phyloP scores from a whole-genome alignment of 2,329 filamentous ascomycete species.

The Fusarium veterinarium region DNA sequence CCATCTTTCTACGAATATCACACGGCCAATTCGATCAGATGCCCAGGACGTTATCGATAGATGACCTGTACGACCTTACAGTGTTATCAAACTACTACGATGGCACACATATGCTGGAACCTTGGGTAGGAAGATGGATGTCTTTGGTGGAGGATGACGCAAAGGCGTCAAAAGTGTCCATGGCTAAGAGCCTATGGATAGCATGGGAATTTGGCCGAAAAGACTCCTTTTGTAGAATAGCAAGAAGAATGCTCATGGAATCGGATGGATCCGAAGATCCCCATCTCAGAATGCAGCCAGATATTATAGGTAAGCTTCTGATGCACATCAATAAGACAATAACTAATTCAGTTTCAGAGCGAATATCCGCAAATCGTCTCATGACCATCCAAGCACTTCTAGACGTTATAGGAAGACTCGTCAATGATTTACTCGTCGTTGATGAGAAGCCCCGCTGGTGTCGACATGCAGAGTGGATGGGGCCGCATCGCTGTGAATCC shows the following conservation, averaged over 20 bases:
- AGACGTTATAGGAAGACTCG: not conserved
- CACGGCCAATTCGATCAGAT: not conserved
- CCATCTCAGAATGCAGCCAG: not conserved
- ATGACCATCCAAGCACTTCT: not conserved
- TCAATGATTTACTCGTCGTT: not conserved
- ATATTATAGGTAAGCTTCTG: not conserved
- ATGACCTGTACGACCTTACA: not conserved
- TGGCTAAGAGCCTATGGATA: not conserved
- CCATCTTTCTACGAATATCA: not conserved
- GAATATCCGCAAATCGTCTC: not conserved
- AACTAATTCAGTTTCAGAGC: not conserved
- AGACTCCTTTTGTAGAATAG: not conserved
- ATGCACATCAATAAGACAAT: rapidly evolving
- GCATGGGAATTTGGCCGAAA: not conserved
- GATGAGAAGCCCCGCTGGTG: slow-evolving; percentile 50
- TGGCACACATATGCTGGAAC: not conserved
- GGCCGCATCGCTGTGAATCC: slow-evolving; percentile 50
- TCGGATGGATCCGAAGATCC: not conserved
- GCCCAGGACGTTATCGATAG: not conserved
- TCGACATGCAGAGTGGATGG: slow-evolving; percentile 49
- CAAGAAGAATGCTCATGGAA: not conserved
- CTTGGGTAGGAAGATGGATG: not conserved
- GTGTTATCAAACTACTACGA: not conserved
- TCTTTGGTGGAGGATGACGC: not conserved
- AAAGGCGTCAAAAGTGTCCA: not conserved